These are phyloP conservation scores for Cercospora sojina DNA, from an alignment of 2,329 filamentous ascomycete species.

Conservation along the genomic window DNA sequence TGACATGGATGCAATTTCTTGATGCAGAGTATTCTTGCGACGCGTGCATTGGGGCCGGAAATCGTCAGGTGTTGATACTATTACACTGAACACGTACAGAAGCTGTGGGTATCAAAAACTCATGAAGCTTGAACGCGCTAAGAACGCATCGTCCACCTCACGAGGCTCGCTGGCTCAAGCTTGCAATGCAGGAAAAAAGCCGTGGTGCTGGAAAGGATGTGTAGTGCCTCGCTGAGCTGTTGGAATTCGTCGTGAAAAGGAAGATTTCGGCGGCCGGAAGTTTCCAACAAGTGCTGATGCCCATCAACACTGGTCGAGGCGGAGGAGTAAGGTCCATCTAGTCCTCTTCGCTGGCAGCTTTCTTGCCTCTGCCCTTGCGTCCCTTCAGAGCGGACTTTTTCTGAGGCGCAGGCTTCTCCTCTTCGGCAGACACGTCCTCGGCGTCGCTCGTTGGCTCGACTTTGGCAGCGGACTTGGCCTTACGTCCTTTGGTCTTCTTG, in stretches of 20 bases:
- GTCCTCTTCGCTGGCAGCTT: slow-evolving; percentile 23
- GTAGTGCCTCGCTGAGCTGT: background rate
- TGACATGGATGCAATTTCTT: background rate
- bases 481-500: slow-evolving; percentile 30
- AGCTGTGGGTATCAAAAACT: background rate
- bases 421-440: slow-evolving; percentile 23
- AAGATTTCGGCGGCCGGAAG: background rate
- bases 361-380: slow-evolving; percentile 36
- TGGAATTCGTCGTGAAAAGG: background rate
- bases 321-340: background rate
- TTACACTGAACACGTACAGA: background rate
- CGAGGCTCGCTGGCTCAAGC: background rate
- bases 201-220: background rate
- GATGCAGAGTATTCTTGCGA: background rate
- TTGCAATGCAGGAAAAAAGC: background rate
- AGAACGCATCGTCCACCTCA: background rate
- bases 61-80: background rate
- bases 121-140: background rate
- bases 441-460: slow-evolving; percentile 20
- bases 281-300: background rate
- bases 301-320: background rate
- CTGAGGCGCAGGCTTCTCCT: slow-evolving; percentile 36
- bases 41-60: background rate
- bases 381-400: slow-evolving; percentile 37
- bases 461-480: slow-evolving; percentile 35